Base-by-base conservation (phyloP, 2,329 filamentous ascomycete genomes). In the Zalaria obscura region DNA sequence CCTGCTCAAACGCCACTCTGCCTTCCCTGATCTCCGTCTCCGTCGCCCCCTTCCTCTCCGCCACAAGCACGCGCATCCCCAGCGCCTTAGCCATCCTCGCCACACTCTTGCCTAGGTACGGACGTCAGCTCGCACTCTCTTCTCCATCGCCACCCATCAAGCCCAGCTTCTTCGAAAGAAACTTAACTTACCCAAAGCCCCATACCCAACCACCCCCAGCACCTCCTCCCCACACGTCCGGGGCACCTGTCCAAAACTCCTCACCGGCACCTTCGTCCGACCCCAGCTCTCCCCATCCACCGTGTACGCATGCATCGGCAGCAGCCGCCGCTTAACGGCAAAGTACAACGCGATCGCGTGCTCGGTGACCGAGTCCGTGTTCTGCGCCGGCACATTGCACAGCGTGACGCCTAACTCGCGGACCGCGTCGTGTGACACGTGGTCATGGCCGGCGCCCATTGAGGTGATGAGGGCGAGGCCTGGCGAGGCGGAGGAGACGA, bases 331-430 rank as follows among this genome's bases (percentile, higher is more conserved):
- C 39, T 68, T 57, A 5, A 65, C 53, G 4, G 66, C 65, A 47
- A 68, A 69, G 50, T 69, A 70, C 43, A 72, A 49, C 35, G 61
- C 66, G 34, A 72, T 61, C 7, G 68, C 68, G 57, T 72, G 69
- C 50, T 72, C 69, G 27, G 60, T 60, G 2, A 64, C 61, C 3
- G 59, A 47, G 7, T 60, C 57, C 4, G 68, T 58, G 40, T 70
- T 70, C 25, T 66, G 63, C n/a, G 55, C 59, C 3, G 67, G 65
- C 36, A 62, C 65, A 39, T 69, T 69, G 38, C 59, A 61, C 32
- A 72, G 61, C 9, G 59, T 57, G 40, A 72, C 61, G 28, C 64
- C 64, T 10, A 64, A 58, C 40, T 57, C 55, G 33, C 56, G 56
- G 43, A 61, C 65, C 37, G 64, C 64, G 4, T 58, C 54, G 31